A percentile compares a stretch with the other conserved stretches of the same genome.
Evolutionary conservation across 2,329 filamentous ascomycete species (phyloP).

Genomic region (Pseudocercospora vitis): DNA sequence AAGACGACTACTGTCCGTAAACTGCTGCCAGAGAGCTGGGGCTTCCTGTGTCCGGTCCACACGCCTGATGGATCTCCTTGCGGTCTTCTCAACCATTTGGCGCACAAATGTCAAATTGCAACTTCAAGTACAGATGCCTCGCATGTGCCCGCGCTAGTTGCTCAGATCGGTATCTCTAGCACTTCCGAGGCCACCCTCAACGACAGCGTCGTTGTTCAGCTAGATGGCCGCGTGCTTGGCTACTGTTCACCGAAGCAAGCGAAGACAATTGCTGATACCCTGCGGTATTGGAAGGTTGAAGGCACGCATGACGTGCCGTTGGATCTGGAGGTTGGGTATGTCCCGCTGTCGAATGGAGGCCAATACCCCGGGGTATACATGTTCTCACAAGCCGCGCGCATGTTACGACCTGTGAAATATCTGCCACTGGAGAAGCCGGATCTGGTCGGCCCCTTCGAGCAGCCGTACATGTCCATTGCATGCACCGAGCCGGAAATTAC

Average conservation of each 20-base stretch:
- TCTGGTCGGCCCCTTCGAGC: conserved; percentile 88
- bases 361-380: conserved; percentile 96
- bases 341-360: conserved; percentile 84
- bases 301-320: conserved; percentile 76
- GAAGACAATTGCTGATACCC: conserved; percentile 75
- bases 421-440: conserved; percentile 82
- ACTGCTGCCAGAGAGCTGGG: conserved; percentile 93
- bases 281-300: conserved; percentile 94
- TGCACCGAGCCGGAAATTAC: conserved; percentile 84
- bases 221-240: conserved; percentile 86
- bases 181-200: conserved; percentile 75
- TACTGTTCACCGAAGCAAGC: conserved; percentile 87
- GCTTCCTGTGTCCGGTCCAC: conserved; percentile 94
- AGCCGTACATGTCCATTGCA: conserved; percentile 97
- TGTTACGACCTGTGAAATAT: conserved; percentile 91
- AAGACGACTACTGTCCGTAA: conserved; percentile 98
- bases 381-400: conserved; percentile 78
- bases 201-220: conserved; percentile 83
- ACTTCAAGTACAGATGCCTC: conserved; percentile 74
- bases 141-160: conserved; percentile 69
- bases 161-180: conserved; percentile 75
- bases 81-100: conserved; percentile 89
- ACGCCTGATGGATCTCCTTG: conserved; percentile 96
- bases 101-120: conserved; percentile 90
- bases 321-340: conserved; percentile 86